Conservation (phyloP, 352 stramenopile genomes). For the Pythium grandisporangium region DNA sequence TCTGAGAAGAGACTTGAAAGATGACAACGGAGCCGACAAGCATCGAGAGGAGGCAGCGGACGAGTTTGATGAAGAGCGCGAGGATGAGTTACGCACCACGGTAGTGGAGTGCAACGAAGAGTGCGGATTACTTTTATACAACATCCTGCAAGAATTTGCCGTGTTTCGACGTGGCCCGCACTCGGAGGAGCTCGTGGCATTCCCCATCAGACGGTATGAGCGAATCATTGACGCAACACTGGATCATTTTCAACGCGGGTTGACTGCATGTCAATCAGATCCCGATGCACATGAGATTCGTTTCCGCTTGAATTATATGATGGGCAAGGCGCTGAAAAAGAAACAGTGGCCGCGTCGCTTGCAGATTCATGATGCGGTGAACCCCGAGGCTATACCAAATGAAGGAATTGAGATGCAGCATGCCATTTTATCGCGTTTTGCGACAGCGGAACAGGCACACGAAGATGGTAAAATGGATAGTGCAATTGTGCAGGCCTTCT, state of each 20-base stretch:
- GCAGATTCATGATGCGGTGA: too few species aligned
- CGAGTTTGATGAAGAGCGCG: conserved; percentile 3
- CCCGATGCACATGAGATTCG: conserved; percentile 31
- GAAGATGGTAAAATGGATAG: conserved; percentile 58
- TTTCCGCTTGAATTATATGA: conserved; percentile 69
- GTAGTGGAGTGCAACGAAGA: conserved; percentile 66
- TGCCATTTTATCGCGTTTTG: conserved; percentile 38
- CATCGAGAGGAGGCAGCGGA: too few species aligned
- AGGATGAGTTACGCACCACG: conserved; percentile 1
- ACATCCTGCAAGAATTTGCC: conserved; percentile 53
- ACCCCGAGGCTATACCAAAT: too few species aligned
- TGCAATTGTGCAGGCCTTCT: conserved; percentile 71
- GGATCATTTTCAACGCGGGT: conserved; percentile 26
- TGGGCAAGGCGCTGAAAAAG: conserved; percentile 68
- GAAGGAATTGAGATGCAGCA: too few species aligned
- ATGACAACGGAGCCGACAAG: too few species aligned
- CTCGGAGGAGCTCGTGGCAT: conserved; percentile 13
- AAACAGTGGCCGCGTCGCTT: conserved; percentile 20
- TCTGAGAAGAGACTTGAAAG: too few species aligned
- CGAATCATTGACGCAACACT: conserved; percentile 20
- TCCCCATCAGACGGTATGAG: conserved; percentile 17
- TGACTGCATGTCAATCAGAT: conserved; percentile 22
- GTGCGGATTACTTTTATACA: conserved; percentile 63
- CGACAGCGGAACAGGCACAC: conserved; percentile 39
- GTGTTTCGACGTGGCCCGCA: conserved; percentile 18